phyloP scores from a whole-genome alignment of 768 basidiomycete species.

The Basidioascus undulatus region DNA sequence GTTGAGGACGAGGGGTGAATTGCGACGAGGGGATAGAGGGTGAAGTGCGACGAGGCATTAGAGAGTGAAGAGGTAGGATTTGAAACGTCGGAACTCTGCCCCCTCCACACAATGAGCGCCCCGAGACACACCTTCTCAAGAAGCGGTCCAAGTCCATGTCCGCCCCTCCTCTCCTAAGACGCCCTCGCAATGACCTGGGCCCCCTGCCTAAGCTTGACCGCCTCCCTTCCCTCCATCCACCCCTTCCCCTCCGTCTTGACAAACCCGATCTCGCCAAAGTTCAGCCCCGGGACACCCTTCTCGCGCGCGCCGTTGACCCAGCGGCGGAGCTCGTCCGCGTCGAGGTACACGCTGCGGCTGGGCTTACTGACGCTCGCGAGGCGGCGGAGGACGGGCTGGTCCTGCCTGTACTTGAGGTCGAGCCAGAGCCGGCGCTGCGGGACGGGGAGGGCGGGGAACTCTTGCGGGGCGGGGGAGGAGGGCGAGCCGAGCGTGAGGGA shows the following conservation, averaged over 20 bases:
- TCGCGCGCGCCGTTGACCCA: slow-evolving; percentile 64
- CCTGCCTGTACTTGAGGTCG: slow-evolving; percentile 76
- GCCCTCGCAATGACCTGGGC: slow-evolving; percentile 39
- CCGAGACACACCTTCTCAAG: too few relatives aligned
- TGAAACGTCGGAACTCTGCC: too few relatives aligned
- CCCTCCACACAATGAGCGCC: too few relatives aligned
- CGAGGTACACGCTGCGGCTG: slow-evolving; percentile 55
- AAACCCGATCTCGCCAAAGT: slow-evolving; percentile 79
- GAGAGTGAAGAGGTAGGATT: too few relatives aligned
- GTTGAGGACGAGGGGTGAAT: too few relatives aligned
- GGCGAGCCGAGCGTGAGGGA: slow-evolving; percentile 46
- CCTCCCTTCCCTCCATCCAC: slow-evolving; percentile 86
- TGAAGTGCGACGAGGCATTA: too few relatives aligned
- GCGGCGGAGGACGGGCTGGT: slow-evolving; percentile 50
- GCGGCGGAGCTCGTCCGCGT: slow-evolving; percentile 40
- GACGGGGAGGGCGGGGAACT: slow-evolving; percentile 34
- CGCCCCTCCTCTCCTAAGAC: too few relatives aligned
- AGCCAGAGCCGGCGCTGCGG: slow-evolving; percentile 72
- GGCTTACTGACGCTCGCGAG: slow-evolving; percentile 72
- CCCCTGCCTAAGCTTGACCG: slow-evolving; percentile 43
- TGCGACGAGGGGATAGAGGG: too few relatives aligned
- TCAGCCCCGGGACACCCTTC: slow-evolving; percentile 54
- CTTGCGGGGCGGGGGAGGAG: slow-evolving; percentile 30
- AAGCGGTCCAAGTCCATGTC: too few relatives aligned
- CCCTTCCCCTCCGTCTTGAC: slow-evolving; percentile 50